phyloP scores from a whole-genome alignment of 2,329 filamentous ascomycete species.

The Orbilia blumenaviensis region DNA sequence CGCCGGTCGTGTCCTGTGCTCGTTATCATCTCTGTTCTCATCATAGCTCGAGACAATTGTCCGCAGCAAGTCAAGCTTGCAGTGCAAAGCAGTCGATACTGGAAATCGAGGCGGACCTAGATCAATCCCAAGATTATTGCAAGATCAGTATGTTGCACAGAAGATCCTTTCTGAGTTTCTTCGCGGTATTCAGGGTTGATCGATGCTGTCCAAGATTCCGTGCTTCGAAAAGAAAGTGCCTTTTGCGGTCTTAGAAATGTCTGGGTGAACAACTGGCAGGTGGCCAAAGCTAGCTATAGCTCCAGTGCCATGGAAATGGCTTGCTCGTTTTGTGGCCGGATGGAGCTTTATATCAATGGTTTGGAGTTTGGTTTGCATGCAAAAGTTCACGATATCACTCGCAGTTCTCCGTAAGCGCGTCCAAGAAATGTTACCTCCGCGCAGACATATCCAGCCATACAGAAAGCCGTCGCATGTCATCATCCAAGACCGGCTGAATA shows the following conservation, averaged over 20 bases:
- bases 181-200: conserved; percentile 26
- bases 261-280: conserved; percentile 25
- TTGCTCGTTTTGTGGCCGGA: conserved; percentile 29
- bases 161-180: conserved; percentile 11
- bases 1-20: background rate
- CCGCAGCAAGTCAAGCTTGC: conserved; percentile 41
- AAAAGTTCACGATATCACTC: conserved; percentile 1
- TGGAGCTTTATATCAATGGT: conserved; percentile 32
- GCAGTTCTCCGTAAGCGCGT: conserved; percentile 30
- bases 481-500: conserved; percentile 21
- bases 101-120: conserved; percentile 45
- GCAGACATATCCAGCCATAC: background rate
- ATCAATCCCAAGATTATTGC: conserved; percentile 23
- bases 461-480: conserved; percentile 10
- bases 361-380: conserved; percentile 7
- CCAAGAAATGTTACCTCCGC: conserved; percentile 24
- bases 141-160: conserved; percentile 7
- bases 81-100: background rate
- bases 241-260: background rate
- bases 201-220: conserved; percentile 18
- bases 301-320: conserved; percentile 6
- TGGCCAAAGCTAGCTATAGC: conserved; percentile 25
- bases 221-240: background rate
- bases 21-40: background rate
- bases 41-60: conserved; percentile 23